Base-by-base conservation (phyloP, 2,329 filamentous ascomycete species). In the Dactylellina drechsleri region DNA sequence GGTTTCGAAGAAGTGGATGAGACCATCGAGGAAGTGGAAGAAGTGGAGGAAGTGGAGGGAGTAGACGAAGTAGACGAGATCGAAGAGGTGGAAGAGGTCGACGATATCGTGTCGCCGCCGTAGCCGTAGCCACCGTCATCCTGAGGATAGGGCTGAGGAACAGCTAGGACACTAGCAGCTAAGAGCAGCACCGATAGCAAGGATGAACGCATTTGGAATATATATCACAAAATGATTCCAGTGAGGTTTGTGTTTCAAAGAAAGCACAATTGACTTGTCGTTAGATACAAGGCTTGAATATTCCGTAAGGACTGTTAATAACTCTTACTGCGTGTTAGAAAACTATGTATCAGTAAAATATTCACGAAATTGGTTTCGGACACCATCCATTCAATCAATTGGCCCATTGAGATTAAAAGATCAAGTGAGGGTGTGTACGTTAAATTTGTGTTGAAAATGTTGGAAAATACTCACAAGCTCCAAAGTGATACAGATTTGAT, bases 181-280 rank as follows among this genome's bases (percentile, higher is more conserved):
- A 70, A 56, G 15, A 70, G 50, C 2, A 47, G 40, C 49, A 61
- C 20, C 3, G 66, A 57, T 15, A 70, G n/a, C 15, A 70, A 10
- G 7, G 57, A 13, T n/a, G 49, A 40, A 56, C 66, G 66, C 66
- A 70, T 70, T 60, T 60, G 31, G 31, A 36, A 36, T 36, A 36
- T 4, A 36, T 36, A 36, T 36, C 31, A 36, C 6, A 36, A 36
- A 36, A 36, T 36, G 31, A 36, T 36, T 10, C 31, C 31, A 36
- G 31, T 36, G 10, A 36, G 31, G 10, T 36, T 7, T 36, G 31
- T 36, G 31, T 4, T 36, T 4, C 31, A 36, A 36, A 7, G 31
- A 36, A 36, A 7, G 31, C 31, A 8, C 31, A 36, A 7, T 36
- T 36, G 31, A 10, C 31, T 10, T 10, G 31, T 36, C 10, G 31